These are phyloP conservation scores for Cyberlindnera meyerae DNA, from an alignment of 805 yeast genomes.

Conservation along the genomic window DNA sequence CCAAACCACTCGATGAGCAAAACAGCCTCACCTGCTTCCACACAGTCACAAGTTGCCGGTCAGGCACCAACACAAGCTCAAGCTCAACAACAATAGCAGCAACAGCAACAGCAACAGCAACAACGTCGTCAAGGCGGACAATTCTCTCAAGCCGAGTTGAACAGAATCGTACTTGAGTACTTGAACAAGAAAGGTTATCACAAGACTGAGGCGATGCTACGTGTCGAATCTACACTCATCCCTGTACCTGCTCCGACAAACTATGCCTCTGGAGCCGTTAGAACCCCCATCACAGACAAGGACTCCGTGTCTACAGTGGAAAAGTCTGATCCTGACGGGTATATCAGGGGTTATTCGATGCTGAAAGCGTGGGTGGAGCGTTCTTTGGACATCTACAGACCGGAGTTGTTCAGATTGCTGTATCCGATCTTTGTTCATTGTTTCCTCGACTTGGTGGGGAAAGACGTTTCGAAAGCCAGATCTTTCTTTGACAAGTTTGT, in stretches of 20 bases:
- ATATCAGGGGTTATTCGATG: slow-evolving; percentile 74
- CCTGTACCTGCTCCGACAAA: slow-evolving; percentile 42
- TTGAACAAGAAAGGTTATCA: slow-evolving; percentile 91
- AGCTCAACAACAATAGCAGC: slow-evolving; percentile 2
- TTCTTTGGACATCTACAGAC: slow-evolving; percentile 85
- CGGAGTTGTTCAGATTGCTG: slow-evolving; percentile 76
- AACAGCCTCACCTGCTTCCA: not conserved
- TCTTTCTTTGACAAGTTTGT: slow-evolving; percentile 70
- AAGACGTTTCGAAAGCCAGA: slow-evolving; percentile 60
- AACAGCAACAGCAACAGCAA: slow-evolving; percentile 5
- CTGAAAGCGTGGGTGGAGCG: slow-evolving; percentile 86
- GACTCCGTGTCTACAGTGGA: slow-evolving; percentile 20
- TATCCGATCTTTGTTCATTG: slow-evolving; percentile 93
- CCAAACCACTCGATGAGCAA: too few species aligned
- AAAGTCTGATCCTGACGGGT: slow-evolving; percentile 50
- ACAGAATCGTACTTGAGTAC: slow-evolving; percentile 88
- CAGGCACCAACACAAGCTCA: slow-evolving; percentile 1
- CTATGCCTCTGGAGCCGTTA: slow-evolving; percentile 9
- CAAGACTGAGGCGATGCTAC: slow-evolving; percentile 87
- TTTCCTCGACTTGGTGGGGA: slow-evolving; percentile 70
- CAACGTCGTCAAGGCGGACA: slow-evolving; percentile 30
- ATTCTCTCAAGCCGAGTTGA: slow-evolving; percentile 81
- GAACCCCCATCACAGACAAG: slow-evolving; percentile 18
- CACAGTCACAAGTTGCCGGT: not conserved
- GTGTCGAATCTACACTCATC: slow-evolving; percentile 75